Evolutionary conservation across 805 yeast species (phyloP).

Genomic region (Kodamaea laetipori): DNA sequence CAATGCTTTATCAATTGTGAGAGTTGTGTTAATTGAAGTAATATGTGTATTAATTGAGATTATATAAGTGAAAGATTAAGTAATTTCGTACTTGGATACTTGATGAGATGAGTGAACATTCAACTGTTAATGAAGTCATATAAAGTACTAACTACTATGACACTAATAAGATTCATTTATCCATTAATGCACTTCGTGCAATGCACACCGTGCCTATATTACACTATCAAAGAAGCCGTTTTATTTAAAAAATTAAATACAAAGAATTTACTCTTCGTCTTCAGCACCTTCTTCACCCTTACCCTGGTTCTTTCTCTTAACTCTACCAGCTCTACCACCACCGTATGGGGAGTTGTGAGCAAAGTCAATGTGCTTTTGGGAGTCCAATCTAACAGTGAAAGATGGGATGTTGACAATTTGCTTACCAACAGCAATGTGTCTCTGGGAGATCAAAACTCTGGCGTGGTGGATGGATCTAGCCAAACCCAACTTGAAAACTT

Average conservation of each 20-base stretch:
- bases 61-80: too few relatives aligned
- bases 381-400: slow-evolving; percentile 99
- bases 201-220: too few relatives aligned
- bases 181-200: too few relatives aligned
- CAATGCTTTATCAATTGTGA: too few relatives aligned
- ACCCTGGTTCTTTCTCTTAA: slow-evolving; percentile 88
- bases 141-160: too few relatives aligned
- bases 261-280: slow-evolving; percentile 65
- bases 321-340: slow-evolving; percentile 99
- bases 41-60: too few relatives aligned
- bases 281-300: slow-evolving; percentile 67
- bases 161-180: too few relatives aligned
- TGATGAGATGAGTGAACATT: too few relatives aligned
- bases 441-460: slow-evolving; percentile 96
- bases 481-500: slow-evolving; percentile 98
- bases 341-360: slow-evolving; percentile 99
- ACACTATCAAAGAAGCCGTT: slow-evolving; percentile 14
- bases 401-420: slow-evolving; percentile 98
- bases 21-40: too few relatives aligned
- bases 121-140: too few relatives aligned
- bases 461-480: slow-evolving; percentile 99
- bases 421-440: slow-evolving; percentile 99
- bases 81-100: too few relatives aligned
- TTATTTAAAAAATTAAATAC: slow-evolving; percentile 13
- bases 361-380: slow-evolving; percentile 99